Conservation (phyloP, 2,329 filamentous ascomycete genomes). For the Cercospora nicotianae region DNA sequence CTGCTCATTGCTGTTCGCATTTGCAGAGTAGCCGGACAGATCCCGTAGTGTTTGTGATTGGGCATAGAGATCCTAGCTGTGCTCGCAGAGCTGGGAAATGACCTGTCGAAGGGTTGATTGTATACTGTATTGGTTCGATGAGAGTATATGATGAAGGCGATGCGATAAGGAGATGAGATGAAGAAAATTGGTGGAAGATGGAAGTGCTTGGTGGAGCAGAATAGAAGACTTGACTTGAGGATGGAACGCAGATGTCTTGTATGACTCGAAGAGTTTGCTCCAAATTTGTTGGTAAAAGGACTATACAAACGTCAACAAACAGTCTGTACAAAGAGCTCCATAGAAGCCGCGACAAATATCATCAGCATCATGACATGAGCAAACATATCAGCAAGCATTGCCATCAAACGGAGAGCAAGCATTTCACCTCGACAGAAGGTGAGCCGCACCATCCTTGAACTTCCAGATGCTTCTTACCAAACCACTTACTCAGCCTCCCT, state of each 20-base stretch:
- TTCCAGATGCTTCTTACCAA: not conserved
- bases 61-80: no score
- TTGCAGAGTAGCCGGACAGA: no score
- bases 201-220: not conserved
- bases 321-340: not conserved
- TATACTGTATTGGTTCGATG: not conserved
- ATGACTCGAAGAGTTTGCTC: not conserved
- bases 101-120: not conserved
- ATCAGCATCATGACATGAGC: not conserved
- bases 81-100: no score
- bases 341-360: not conserved
- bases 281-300: not conserved
- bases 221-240: not conserved
- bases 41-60: no score
- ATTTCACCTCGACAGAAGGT: not conserved
- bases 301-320: not conserved
- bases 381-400: not conserved
- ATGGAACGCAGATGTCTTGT: not conserved
- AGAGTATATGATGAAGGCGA: not conserved
- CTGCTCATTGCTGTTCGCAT: no score
- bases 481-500: conserved; percentile 6
- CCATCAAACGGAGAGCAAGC: not conserved
- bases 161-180: not conserved
- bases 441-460: not conserved
- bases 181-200: not conserved